These are phyloP conservation scores for Microbotryum lychnidis-dioicae DNA, from an alignment of 1,284 basidiomycete species.

Conservation along the genomic window DNA sequence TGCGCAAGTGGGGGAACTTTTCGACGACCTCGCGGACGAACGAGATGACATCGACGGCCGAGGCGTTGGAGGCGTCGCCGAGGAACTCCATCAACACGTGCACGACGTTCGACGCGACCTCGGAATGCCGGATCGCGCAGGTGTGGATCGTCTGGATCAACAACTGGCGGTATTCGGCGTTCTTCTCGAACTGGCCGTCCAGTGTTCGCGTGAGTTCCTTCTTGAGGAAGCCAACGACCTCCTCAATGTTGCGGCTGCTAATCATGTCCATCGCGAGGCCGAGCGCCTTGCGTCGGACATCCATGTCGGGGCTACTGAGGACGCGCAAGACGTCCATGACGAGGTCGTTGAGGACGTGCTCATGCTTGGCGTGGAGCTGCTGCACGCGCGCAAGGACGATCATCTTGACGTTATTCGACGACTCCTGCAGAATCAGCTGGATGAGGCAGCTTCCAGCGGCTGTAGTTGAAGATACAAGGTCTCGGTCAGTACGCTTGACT, in stretches of 20 bases:
- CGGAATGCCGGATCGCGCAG: conserved; percentile 95
- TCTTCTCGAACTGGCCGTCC: conserved; percentile 74
- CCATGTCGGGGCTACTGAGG: conserved; percentile 86
- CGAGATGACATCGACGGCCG: conserved; percentile 88
- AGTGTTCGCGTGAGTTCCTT: conserved; percentile 93
- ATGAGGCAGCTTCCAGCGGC: conserved; percentile 86
- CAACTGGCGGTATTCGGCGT: conserved; percentile 88
- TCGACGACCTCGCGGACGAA: conserved; percentile 97
- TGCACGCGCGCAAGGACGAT: conserved; percentile 95
- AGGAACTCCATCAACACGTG: conserved; percentile 98
- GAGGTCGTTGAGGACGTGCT: conserved; percentile 80
- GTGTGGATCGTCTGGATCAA: conserved; percentile 97
- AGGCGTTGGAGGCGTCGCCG: conserved; percentile 81
- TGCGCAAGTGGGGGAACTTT: conserved; percentile 85
- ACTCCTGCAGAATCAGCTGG: conserved; percentile 85
- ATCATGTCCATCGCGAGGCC: conserved; percentile 88
- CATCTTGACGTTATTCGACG: conserved; percentile 91
- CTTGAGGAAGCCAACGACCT: conserved; percentile 91
- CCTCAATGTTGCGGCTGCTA: conserved; percentile 91
- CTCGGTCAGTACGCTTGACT: not conserved
- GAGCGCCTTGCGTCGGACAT: conserved; percentile 89
- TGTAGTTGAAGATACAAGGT: not conserved
- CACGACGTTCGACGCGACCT: conserved; percentile 92
- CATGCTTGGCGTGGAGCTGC: conserved; percentile 71
- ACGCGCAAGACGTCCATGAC: conserved; percentile 96